Evolutionary conservation across 1,284 basidiomycete genomes (phyloP), one percentile per base, ranked within the genome.

Genomic region (Neolentinus lepideus): DNA sequence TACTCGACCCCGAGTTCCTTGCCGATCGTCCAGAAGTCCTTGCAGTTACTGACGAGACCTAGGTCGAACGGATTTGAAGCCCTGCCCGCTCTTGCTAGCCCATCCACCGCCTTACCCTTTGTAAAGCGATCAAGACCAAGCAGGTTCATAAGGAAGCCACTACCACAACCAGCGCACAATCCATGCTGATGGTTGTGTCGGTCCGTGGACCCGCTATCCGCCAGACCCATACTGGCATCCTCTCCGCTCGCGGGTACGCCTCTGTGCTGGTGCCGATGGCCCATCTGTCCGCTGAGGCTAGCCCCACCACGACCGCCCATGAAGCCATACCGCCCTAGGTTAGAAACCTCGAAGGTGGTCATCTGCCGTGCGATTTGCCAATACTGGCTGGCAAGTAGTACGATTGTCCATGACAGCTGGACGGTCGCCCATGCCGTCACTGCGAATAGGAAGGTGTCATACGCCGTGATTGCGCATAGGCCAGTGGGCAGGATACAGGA

Each of bases 341-440:
- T 99, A 57, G 87, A 90, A 3, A 98, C 92, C 67, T 99, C 96
- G 56, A 97, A 81, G 0, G 96, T 98, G 0, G 96, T 99, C 84
- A 99, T 92, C 67, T 99, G 96, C 19, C 90, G 81, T 9, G 87
- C 81, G 54, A 98, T 83, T 71, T 98, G 96, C 90, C 92, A 97
- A 38, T 88, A 75, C 65, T 99, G 97, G 4, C 86, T 86, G 35
- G 78, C 78, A 52, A 96, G 83, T 48, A 99, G 85, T 55, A 99
- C 80, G 45, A 83, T 71, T 0, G 96, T 98, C 96, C 97, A 99
- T 0, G 85, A 83, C 27, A 98, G 83, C 68, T 99, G 96, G 9
- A 99, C 78, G 0, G 88, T 90, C 0, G 92, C 78, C 96, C 97
- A 99, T 21, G 78, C 59, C 0, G 87, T 77, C 51, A 94, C 85